Conservation (phyloP, 495 filamentous ascomycete genomes). For the Sordaria brevicollis region DNA sequence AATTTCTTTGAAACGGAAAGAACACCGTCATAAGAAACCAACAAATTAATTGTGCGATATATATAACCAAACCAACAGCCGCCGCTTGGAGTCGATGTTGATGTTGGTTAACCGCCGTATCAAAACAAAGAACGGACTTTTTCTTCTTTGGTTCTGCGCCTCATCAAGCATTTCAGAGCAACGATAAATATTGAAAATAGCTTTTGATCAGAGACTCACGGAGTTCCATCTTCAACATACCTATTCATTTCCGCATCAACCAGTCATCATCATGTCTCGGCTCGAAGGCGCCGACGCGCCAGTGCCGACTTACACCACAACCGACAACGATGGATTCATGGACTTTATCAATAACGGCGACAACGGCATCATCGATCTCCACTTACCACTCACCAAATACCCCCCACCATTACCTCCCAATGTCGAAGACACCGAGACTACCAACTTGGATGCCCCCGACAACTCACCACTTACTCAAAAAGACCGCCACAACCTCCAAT, state of each 20-base stretch:
- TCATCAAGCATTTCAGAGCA: not conserved
- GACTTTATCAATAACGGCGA: not conserved
- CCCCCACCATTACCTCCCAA: not conserved
- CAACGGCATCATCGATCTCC: not conserved
- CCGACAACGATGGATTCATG: not conserved
- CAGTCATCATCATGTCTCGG: not conserved
- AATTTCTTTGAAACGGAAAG: not conserved
- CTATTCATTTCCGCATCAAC: not conserved
- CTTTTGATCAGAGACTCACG: not conserved
- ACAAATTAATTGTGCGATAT: not conserved
- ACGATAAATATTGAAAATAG: not conserved
- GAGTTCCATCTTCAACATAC: not conserved
- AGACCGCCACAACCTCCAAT: not conserved
- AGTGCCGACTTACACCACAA: slow-evolving; percentile 5
- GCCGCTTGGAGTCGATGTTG: not conserved
- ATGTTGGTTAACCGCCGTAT: no score
- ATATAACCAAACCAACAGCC: not conserved
- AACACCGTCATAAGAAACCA: not conserved
- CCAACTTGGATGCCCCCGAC: not conserved
- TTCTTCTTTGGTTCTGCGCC: not conserved
- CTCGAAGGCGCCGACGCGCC: not conserved
- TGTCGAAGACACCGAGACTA: not conserved
- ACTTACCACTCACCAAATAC: slow-evolving; percentile 8
- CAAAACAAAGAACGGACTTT: not conserved
- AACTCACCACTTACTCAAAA: not conserved